Percentiles rank a stretch among this genome's conserved stretches.
These are phyloP conservation scores for Podaxis mareebaensis DNA, from an alignment of 768 basidiomycete genomes.

Conservation along the genomic window DNA sequence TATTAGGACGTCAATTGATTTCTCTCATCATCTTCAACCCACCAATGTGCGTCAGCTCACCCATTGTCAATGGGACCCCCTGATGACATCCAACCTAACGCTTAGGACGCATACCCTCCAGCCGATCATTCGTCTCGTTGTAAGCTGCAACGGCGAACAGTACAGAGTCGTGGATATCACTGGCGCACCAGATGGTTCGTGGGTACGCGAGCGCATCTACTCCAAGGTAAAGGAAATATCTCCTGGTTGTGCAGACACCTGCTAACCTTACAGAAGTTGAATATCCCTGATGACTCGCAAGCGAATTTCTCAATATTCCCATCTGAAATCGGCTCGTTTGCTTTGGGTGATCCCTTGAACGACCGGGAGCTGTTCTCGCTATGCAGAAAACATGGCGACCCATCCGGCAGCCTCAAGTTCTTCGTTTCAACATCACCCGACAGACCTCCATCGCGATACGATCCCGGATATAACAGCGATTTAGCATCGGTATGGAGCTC, in stretches of 20 bases:
- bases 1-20: background rate
- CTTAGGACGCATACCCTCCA: conserved; percentile 29
- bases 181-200: conserved; percentile 43
- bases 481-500: conserved; percentile 10
- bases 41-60: conserved; percentile 5
- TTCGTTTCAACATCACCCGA: conserved; percentile 49
- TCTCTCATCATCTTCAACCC: background rate
- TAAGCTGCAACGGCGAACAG: conserved; percentile 50
- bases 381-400: conserved; percentile 45
- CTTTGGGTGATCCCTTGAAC: conserved; percentile 40
- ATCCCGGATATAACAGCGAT: conserved; percentile 21
- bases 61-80: background rate
- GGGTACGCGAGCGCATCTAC: conserved; percentile 46
- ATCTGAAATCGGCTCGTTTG: conserved; percentile 48
- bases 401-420: conserved; percentile 51
- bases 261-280: conserved; percentile 31
- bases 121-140: conserved; percentile 44
- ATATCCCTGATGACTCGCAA: conserved; percentile 42
- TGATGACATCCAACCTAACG: background rate
- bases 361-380: conserved; percentile 40
- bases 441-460: conserved; percentile 32
- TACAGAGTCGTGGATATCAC: conserved; percentile 51
- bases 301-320: conserved; percentile 44
- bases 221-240: conserved; percentile 35
- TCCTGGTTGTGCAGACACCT: background rate